Base-by-base conservation (phyloP, 202 grass and related monocot species). In the Schoenoplectus triqueter region DNA sequence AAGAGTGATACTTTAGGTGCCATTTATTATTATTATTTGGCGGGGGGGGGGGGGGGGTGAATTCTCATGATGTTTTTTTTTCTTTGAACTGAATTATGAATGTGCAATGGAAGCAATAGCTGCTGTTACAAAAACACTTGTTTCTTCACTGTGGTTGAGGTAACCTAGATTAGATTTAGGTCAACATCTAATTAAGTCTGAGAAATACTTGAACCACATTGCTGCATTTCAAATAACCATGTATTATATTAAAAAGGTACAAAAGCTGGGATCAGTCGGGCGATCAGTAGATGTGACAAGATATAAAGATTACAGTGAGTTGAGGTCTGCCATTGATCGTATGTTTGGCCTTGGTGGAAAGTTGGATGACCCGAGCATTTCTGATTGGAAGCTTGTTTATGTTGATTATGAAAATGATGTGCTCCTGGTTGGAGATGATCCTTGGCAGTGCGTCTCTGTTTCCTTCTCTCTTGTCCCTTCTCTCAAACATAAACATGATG, bases 271-370 rank as follows among this genome's bases (percentile, higher is more conserved):
- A 84, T 99, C 96, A 2, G 96, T 99, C 39, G 96, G 96, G 84
- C 94, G 96, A 89, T 99, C 93, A 64, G 92, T 96, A 17, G 96
- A 99, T 20, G 96, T 99, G 11, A 99, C 93, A 49, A 89, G 90
- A 80, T 99, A 88, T 59, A 92, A 90, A 85, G 92, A 99, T 82
- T 99, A 99, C 76, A 85, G 73, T 62, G 96, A 99, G 81, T 85
- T 99, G 89, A 96, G 91, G 47, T 88, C 89, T 45, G 96, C 91
- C 64, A 94, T 99, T 40, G 90, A 91, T 1, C 85, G 88, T 45
- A 99, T 99, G 96, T 99, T 99, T 84, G 93, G 96, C n/a, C 87
- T 99, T 64, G 90, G 95, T 65, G 93, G 88, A 9, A 93, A 99
- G 64, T 75, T 99, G 45, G 96, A 96, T 83, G 90, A 92, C 46